phyloP scores from a whole-genome alignment of 164 flowering plant species.

The Liquidambar formosana region DNA sequence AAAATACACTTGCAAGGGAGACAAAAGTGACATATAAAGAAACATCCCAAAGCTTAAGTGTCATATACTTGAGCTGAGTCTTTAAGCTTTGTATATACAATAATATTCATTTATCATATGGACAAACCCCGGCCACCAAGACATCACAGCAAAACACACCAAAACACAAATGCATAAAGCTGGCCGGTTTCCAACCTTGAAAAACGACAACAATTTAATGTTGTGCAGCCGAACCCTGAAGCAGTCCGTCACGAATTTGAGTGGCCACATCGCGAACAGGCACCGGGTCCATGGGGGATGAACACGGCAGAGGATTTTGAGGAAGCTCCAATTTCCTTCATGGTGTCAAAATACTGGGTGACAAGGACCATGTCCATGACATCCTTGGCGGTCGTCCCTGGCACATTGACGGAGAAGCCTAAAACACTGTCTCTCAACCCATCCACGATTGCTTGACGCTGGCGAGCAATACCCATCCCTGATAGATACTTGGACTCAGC shows the following conservation, averaged over 20 bases:
- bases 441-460: slow-evolving; percentile 73
- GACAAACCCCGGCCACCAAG: too few relatives aligned
- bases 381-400: slow-evolving; percentile 71
- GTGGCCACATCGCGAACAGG: slow-evolving; percentile 64
- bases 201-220: not conserved
- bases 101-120: too few relatives aligned
- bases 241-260: slow-evolving; percentile 70
- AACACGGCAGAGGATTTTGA: slow-evolving; percentile 75
- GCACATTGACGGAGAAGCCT: slow-evolving; percentile 69
- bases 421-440: slow-evolving; percentile 79
- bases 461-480: slow-evolving; percentile 52
- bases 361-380: slow-evolving; percentile 77
- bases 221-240: slow-evolving; percentile 39
- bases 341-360: slow-evolving; percentile 73
- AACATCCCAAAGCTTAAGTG: too few relatives aligned
- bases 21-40: too few relatives aligned
- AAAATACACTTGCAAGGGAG: too few relatives aligned
- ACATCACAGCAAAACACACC: too few relatives aligned
- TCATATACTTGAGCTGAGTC: too few relatives aligned
- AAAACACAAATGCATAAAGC: too few relatives aligned
- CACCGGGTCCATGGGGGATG: slow-evolving; percentile 81
- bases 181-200: too few relatives aligned
- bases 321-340: slow-evolving; percentile 76
- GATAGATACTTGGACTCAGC: slow-evolving; percentile 51
- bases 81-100: too few relatives aligned